These are phyloP conservation scores for Colletotrichum sp. DNA, from an alignment of 2,329 filamentous ascomycete species.

Conservation along the genomic window DNA sequence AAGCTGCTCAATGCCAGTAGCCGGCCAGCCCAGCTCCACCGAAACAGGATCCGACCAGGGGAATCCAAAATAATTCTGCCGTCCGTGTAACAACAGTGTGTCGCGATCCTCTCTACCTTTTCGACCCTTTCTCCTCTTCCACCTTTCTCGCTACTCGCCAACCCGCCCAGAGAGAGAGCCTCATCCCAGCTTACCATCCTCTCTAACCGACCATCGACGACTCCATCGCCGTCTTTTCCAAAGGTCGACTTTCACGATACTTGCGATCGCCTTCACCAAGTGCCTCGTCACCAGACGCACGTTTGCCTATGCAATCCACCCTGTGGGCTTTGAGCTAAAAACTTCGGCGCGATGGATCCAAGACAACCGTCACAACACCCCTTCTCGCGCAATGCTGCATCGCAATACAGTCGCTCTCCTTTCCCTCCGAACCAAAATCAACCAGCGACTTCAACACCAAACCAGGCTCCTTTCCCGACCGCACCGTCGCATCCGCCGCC, in stretches of 20 bases:
- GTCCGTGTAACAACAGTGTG: slow-evolving; percentile 22
- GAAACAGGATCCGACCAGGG: slow-evolving; percentile 16
- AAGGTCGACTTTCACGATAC: neutral
- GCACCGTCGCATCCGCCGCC: slow-evolving; percentile 9
- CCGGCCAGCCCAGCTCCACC: slow-evolving; percentile 15
- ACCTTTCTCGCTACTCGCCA: neutral
- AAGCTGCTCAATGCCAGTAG: slow-evolving; percentile 10
- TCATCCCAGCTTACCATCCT: neutral
- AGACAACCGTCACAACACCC: slow-evolving; percentile 35
- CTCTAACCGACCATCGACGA: neutral
- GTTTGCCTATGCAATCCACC: slow-evolving; percentile 10
- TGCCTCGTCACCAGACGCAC: neutral
- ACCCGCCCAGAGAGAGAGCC: neutral
- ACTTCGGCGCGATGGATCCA: slow-evolving; percentile 36
- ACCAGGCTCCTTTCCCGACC: slow-evolving; percentile 22
- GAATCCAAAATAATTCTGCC: slow-evolving; percentile 21
- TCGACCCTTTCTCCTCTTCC: neutral
- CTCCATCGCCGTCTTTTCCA: neutral
- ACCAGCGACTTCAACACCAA: slow-evolving; percentile 9
- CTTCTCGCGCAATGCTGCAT: slow-evolving; percentile 28
- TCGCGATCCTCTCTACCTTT: slow-evolving; percentile 17
- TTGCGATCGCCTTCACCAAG: slow-evolving; percentile 10
- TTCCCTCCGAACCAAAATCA: slow-evolving; percentile 15
- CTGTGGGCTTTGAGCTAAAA: slow-evolving; percentile 35
- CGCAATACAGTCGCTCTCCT: slow-evolving; percentile 34